Percentiles rank a stretch among this genome's conserved stretches.
Evolutionary conservation across 192 early-diverging fungal species (phyloP).

Genomic region (Mortierella claussenii): DNA sequence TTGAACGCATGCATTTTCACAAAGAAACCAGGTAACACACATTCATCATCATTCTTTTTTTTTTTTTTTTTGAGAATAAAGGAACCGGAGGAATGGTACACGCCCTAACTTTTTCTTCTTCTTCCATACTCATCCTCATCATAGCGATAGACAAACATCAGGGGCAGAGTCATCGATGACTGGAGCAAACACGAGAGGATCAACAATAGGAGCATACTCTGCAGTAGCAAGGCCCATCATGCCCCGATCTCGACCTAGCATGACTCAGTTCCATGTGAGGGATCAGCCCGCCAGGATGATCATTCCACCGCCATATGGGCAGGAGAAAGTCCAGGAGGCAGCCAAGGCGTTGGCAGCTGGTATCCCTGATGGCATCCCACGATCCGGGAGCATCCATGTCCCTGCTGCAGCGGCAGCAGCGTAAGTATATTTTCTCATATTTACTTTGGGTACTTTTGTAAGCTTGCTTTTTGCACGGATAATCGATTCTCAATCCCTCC

Average conservation of each 20-base stretch:
- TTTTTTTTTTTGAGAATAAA: neutral
- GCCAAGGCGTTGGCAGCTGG: constrained; percentile 37
- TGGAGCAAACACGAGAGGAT: neutral
- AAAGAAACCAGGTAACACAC: constrained; percentile 7
- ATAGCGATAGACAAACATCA: neutral
- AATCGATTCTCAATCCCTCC: too few species aligned
- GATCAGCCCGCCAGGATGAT: constrained; percentile 42
- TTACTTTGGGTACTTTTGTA: neutral
- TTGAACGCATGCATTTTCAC: constrained; percentile 17
- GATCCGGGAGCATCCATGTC: neutral
- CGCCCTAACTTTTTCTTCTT: neutral
- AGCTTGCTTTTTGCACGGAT: neutral
- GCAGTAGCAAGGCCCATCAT: constrained; percentile 16
- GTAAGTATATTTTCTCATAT: neutral
- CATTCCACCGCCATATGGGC: constrained; percentile 41
- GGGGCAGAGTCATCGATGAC: neutral
- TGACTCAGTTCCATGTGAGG: constrained; percentile 24
- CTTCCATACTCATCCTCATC: neutral
- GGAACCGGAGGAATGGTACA: too few species aligned
- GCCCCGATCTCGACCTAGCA: constrained; percentile 27
- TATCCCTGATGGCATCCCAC: constrained; percentile 41
- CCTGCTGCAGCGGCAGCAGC: constrained; percentile 1
- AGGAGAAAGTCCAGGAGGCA: constrained; percentile 27
- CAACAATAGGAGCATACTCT: neutral
- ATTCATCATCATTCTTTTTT: neutral